Conservation (phyloP, 2,329 filamentous ascomycete genomes). For the Clonostachys rosea region DNA sequence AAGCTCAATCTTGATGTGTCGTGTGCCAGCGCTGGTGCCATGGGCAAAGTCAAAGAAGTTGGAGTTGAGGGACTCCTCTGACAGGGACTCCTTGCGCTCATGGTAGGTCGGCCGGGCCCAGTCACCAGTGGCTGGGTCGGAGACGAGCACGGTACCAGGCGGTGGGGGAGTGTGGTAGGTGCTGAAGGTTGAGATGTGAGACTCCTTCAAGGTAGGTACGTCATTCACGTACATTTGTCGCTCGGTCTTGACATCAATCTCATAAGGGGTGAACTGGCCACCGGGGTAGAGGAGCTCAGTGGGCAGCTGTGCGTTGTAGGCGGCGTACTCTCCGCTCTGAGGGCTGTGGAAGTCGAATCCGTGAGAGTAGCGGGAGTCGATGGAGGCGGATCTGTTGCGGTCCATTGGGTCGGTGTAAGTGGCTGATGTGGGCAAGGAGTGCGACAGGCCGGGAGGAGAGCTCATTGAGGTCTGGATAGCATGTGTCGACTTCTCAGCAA, state of each 20-base stretch:
- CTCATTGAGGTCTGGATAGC: conserved; percentile 50
- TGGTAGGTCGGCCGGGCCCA: conserved; percentile 37
- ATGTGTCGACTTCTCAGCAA: conserved; percentile 71
- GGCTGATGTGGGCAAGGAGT: conserved; percentile 77
- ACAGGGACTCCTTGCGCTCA: conserved; percentile 57
- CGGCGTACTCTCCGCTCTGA: conserved; percentile 48
- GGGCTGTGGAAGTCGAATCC: conserved; percentile 70
- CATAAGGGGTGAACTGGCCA: conserved; percentile 69
- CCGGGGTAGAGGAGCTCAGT: conserved; percentile 47
- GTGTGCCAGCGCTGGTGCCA: conserved; percentile 52
- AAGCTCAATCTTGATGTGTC: conserved; percentile 73
- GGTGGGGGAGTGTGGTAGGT: conserved; percentile 80
- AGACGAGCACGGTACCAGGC: conserved; percentile 60
- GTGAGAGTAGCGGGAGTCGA: conserved; percentile 73
- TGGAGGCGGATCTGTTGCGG: conserved; percentile 69
- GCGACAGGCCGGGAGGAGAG: conserved; percentile 74
- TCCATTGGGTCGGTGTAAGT: conserved; percentile 72
- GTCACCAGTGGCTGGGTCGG: conserved; percentile 59
- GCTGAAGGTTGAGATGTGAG: conserved; percentile 87
- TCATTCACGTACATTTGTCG: conserved; percentile 92
- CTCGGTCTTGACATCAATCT: conserved; percentile 95
- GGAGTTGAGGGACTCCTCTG: conserved; percentile 63
- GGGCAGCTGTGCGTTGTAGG: conserved; percentile 60
- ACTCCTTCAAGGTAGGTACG: conserved; percentile 78
- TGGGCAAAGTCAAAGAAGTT: conserved; percentile 83